Evolutionary conservation across 1,284 basidiomycete species (phyloP), one percentile per base, ranked within the genome.

Genomic region (Malassezia restricta): DNA sequence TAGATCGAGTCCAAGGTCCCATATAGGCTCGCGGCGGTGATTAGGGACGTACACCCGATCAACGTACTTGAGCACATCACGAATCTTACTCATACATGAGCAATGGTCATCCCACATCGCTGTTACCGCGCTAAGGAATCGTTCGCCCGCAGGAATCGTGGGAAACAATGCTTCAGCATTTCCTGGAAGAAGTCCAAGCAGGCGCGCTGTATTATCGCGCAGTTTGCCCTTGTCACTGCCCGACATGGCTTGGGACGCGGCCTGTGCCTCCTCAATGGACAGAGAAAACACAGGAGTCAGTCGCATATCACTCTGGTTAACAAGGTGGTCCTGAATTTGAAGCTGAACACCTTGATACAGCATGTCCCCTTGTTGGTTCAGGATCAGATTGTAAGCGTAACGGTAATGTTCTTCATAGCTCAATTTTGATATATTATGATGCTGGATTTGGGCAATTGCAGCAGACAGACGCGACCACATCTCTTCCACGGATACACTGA

Each of bases 61-160:
- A 86, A 98, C 92, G 73, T 99, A 99, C 69, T 87, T 88, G 62
- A 98, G 78, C 32, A 99, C 82, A 70, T 91, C 89, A 35, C 84
- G 82, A 53, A 99, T 75, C 72, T 91, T 89, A 40, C 80, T 79
- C 86, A 96, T 88, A 74, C 85, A 89, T 11, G 83, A 82, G 6
- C 79, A 83, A 74, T 98, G 92, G 71, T 96, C 90, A 56, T 92
- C 86, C 92, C 94, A 98, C 1, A 92, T 85, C 41, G 80, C 80
- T 65, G 82, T 81, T 56, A 95, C 66, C 11, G 87, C 84, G 68
- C 85, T 89, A 65, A 96, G 76, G 54, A 96, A 79, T 42, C 83
- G 76, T 70, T 95, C 91, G 1, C 84, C 85, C 67, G 90, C 87
- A 63, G 77, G 68, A 40, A 67, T 64, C 39, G 63, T 59, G 8